Evolutionary conservation across 2,329 filamentous ascomycete species (phyloP), one percentile per base, ranked within the genome.

Genomic region (Fusarium newnesense): DNA sequence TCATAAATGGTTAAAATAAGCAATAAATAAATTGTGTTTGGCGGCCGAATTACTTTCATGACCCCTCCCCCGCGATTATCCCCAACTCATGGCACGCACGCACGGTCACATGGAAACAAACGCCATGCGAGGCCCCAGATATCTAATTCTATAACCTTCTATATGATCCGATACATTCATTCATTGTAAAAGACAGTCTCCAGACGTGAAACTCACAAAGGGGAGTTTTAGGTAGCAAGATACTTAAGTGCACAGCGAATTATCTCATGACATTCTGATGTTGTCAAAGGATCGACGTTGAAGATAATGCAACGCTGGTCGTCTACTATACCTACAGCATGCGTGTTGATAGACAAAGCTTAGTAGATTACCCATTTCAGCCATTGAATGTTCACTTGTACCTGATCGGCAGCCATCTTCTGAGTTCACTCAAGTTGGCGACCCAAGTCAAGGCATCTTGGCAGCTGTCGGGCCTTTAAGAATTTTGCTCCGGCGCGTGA

Each of bases 51-150:
- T 63, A 11, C 47, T 68, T 61, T 56, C 47, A 40, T 34, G 21
- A 69, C 74, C 72, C 70, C 75, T 76, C 73, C 75, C 75, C 75
- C 75, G 69, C 75, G 62, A 76, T 74, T 67, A 24, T 68, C 74
- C 70, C 74, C 66, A 47, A 71, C 39, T 76, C 64, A 60, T 66
- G 60, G 66, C 57, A 67, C 61, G 70, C 64, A 72, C 63, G 70
- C 64, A 72, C 63, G 63, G 66, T 77, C 73, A 75, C 73, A 77
- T 76, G 72, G 69, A 68, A 73, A 56, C 60, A 64, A 52, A 69
- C 61, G 73, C 69, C 67, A 69, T 74, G 72, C 75, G 69, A 76
- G 62, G 59, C 57, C 60, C 57, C 60, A 58, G 64, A 67, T 46
- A 61, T 47, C 53, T 19, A 62, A 68, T 65, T 72, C 66, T 49